Base-by-base conservation (phyloP, 2,329 filamentous ascomycete genomes). In the Hypoxylon sp. region DNA sequence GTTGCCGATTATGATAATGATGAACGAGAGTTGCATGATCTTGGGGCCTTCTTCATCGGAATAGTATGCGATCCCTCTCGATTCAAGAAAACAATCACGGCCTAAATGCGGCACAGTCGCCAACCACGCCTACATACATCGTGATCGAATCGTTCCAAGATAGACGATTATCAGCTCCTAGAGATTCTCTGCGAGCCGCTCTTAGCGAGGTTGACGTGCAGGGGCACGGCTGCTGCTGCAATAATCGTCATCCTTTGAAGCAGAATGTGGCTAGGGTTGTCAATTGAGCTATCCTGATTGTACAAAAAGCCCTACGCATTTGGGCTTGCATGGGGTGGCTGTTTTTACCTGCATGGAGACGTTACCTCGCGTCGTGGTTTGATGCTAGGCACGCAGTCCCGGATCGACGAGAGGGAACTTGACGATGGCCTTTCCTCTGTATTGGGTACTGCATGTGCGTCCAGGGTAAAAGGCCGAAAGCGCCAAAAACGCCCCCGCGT, bases 161-260 rank as follows among this genome's bases (percentile, higher is more conserved):
- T 63, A 61, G 38, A 60, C 57, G 41, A 60, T 49, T 59, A 14
- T 32, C 50, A 48, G 58, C 62, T 48, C 48, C 30, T 53, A 58
- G 41, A 57, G 60, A 72, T 72, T 72, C 70, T 67, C 57, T 67
- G 65, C 62, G 61, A 72, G 70, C 70, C 70, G 70, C 70, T 60
- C 46, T 70, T 71, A 69, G 70, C 70, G 70, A 72, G 65, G 56
- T 64, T 65, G 63, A 72, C 59, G 65, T 62, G 68, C 70, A 69
- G 65, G 52, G 64, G 50, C 48, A 59, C 41, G 30, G 46, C 50
- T 65, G 51, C 68, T 65, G 43, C 68, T 53, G 65, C 65, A 67
- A 61, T 34, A 52, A 67, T 69, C 63, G 65, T 67, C 68, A 71
- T 67, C 30, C 50, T 38, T 58, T 34, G 53, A 53, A 55, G 53